These are phyloP conservation scores for Salix koriyanagi DNA, from an alignment of 345 rosid species.

Conservation along the genomic window DNA sequence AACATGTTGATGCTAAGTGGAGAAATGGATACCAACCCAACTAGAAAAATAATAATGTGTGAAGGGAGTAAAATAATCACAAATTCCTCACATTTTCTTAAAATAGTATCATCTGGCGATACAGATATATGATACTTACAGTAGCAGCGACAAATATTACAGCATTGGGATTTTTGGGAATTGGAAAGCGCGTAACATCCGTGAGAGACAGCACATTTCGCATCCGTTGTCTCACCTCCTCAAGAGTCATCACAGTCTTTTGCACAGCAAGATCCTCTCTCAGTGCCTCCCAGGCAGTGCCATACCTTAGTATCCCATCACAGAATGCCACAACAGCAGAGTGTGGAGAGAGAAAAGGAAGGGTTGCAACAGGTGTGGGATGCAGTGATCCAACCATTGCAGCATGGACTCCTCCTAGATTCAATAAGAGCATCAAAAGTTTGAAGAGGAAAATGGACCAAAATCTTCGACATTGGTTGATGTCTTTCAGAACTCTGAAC, in stretches of 20 bases:
- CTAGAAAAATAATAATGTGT: not conserved
- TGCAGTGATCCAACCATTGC: constrained; percentile 99
- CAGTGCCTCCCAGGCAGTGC: constrained; percentile 97
- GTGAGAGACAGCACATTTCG: constrained; percentile 88
- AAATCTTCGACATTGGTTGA: not conserved
- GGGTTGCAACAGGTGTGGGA: constrained; percentile 92
- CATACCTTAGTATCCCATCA: constrained; percentile 88
- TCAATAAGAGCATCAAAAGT: constrained; percentile 22
- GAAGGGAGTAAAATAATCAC: not conserved
- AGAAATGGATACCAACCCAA: not conserved
- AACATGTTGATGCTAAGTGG: not conserved
- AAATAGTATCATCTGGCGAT: constrained; percentile 2
- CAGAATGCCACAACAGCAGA: constrained; percentile 99
- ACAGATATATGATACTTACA: constrained; percentile 50
- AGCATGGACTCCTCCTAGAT: constrained; percentile 93
- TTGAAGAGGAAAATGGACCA: not conserved
- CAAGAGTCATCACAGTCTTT: constrained; percentile 73
- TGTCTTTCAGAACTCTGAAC: constrained; percentile 1
- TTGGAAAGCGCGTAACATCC: constrained; percentile 95
- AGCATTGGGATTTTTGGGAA: constrained; percentile 78
- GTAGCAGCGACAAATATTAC: constrained; percentile 95
- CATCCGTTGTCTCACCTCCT: constrained; percentile 91
- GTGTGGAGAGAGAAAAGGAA: constrained; percentile 96
- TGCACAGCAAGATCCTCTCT: constrained; percentile 81
- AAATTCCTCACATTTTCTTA: not conserved